Conservation (phyloP, 495 filamentous ascomycete species). For the Durotheca rogersii region DNA sequence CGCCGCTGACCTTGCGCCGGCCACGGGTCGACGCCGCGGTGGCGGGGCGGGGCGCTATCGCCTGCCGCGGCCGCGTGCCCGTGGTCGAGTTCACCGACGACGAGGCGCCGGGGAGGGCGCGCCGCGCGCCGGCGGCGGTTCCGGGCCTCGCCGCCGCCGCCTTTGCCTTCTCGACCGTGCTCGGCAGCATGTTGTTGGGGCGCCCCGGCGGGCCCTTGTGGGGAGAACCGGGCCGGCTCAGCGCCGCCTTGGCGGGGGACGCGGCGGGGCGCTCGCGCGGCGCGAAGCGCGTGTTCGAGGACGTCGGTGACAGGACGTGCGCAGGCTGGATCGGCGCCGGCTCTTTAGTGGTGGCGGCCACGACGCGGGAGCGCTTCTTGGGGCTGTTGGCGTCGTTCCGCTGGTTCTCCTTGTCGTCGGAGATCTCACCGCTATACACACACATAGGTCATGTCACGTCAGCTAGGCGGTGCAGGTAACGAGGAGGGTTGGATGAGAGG, state of each 20-base stretch:
- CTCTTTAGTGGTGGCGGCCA: conserved; percentile 19
- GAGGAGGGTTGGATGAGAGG: conserved; percentile 2
- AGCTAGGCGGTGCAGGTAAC: conserved; percentile 16
- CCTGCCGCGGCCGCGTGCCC: conserved; percentile 39
- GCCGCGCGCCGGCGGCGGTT: conserved; percentile 49
- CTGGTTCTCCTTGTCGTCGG: conserved; percentile 79
- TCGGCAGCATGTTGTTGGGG: conserved; percentile 52
- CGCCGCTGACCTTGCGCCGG: conserved; percentile 48
- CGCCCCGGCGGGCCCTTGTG: conserved; percentile 44
- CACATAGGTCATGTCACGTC: conserved; percentile 4
- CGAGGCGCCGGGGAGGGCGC: conserved; percentile 48
- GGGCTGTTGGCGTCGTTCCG: conserved; percentile 51
- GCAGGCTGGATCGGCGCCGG: conserved; percentile 32
- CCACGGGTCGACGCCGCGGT: conserved; percentile 42
- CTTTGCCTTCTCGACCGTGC: conserved; percentile 59
- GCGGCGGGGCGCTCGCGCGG: conserved; percentile 43
- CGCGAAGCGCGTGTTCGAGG: conserved; percentile 71
- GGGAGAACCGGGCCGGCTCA: conserved; percentile 44
- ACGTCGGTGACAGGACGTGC: conserved; percentile 76
- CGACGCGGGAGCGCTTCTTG: conserved; percentile 45
- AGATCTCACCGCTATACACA: conserved; percentile 68
- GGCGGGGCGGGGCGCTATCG: conserved; percentile 31
- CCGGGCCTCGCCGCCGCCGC: conserved; percentile 49
- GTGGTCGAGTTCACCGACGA: conserved; percentile 40
- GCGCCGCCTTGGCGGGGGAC: conserved; percentile 41